phyloP scores from a whole-genome alignment of 805 yeast genomes.

The Saccharomycopsis selenospora region DNA sequence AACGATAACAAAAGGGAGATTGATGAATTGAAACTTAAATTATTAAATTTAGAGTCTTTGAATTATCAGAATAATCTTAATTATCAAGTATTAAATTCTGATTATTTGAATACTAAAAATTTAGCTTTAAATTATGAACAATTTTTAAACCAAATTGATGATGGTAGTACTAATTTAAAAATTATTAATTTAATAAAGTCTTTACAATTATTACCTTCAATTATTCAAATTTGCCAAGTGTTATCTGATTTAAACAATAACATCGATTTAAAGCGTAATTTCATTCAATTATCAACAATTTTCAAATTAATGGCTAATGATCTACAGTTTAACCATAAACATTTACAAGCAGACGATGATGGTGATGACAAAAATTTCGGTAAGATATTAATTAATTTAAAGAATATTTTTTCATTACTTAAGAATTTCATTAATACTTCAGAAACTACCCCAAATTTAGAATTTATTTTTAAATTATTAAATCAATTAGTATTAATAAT shows the following conservation, averaged over 20 bases:
- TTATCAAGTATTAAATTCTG: conserved; percentile 1
- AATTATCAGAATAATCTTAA: not conserved
- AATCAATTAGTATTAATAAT: not conserved
- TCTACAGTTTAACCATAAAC: not conserved
- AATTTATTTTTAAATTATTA: not conserved
- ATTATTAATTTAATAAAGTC: not conserved
- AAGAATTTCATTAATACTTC: not conserved
- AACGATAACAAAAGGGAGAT: not conserved
- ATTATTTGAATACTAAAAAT: not conserved
- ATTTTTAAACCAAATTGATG: not conserved
- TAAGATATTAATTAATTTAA: not conserved
- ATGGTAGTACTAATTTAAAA: not conserved
- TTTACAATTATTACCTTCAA: not conserved
- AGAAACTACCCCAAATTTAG: not conserved
- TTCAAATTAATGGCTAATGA: not conserved
- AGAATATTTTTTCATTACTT: not conserved
- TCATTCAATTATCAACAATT: not conserved
- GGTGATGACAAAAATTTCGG: not conserved
- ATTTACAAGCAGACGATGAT: not conserved
- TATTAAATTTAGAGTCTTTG: not conserved
- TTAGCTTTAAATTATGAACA: not conserved
- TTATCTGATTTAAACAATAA: not conserved
- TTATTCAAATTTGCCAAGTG: not conserved
- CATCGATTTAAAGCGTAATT: not conserved
- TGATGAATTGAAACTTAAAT: not conserved